Evolutionary conservation across 495 filamentous ascomycete species (phyloP).

Genomic region (Clohesyomyces aquaticus): DNA sequence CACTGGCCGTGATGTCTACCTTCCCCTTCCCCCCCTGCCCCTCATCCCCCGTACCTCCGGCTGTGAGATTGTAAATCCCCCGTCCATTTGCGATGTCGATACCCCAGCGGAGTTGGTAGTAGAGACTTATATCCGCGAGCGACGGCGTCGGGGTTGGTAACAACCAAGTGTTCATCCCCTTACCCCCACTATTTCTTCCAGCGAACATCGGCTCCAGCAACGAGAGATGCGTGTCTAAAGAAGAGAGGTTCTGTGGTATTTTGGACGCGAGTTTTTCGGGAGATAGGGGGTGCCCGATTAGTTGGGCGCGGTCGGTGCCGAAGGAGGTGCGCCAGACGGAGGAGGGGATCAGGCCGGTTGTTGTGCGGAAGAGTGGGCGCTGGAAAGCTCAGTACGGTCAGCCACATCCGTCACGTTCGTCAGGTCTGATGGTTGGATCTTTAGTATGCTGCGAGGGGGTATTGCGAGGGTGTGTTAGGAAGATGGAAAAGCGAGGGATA

Average conservation of each 20-base stretch:
- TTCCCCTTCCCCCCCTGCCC: conserved; percentile 13
- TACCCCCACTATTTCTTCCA: conserved; percentile 1
- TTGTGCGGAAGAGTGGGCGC: conserved; percentile 43
- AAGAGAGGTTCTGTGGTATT: conserved; percentile 40
- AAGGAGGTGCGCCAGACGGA: conserved; percentile 43
- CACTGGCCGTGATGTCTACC: conserved; percentile 23
- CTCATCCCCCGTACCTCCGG: conserved; percentile 42
- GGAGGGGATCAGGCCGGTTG: conserved; percentile 44
- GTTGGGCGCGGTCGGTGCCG: conserved; percentile 38
- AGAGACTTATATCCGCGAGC: conserved; percentile 42
- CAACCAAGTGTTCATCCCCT: too few relatives aligned
- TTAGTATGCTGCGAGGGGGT: neutral
- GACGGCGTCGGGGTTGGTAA: conserved; percentile 39
- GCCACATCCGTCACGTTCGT: neutral
- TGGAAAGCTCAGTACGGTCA: neutral
- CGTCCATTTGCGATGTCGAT: conserved; percentile 41
- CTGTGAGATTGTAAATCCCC: conserved; percentile 41
- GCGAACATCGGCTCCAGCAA: conserved; percentile 45
- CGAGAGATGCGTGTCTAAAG: conserved; percentile 44
- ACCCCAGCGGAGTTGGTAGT: conserved; percentile 45
- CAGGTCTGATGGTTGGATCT: neutral
- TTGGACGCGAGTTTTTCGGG: conserved; percentile 44
- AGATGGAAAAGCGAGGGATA: neutral
- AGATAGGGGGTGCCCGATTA: conserved; percentile 45
- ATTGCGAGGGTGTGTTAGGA: neutral